Base-by-base conservation (phyloP, 441 rosid genomes). In the Brassica hybrid region DNA sequence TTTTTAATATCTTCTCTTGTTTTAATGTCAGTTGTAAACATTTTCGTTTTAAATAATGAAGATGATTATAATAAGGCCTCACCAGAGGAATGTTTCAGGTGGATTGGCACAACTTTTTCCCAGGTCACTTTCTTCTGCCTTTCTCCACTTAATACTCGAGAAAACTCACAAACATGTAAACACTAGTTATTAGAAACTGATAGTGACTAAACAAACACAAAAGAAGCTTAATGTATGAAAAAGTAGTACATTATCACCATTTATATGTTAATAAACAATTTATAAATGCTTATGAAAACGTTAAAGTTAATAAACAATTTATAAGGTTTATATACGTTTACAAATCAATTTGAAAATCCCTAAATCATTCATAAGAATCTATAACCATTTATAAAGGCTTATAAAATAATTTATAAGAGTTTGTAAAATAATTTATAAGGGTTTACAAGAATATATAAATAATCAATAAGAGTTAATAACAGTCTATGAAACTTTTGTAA, bases 91-190 rank as follows among this genome's bases (percentile, higher is more conserved):
- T 63, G 72, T 63, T 67, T 57, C 56, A 74, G 16, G 30, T 69
- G 62, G 17, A 67, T 72, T 50, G 59, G 23, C 23, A 21, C 2
- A 74, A 30, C 66, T 10, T 30, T 75, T 74, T 74, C 54, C 64
- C 16, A 38, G 3, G 67, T 64, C 67, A 74, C 75, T 74, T 67
- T 16, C 58, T 14, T 7, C 58, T 7, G 58, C 21, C 58, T 6
- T 73, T 21, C 75, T 43, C 67, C 82, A 63, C 5, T 69, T 18
- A 56, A 30, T 41, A 41, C 82, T 74, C 61, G 57, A 54, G n/a
- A 62, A 68, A 73, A 68, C 78, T 25, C 74, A 68, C 60, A 79
- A 79, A 32, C 78, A 74, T 43, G 65, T 30, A 64, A 73, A 69
- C 82, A 63, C 67, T 63, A 79, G 57, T 13, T 19, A 50, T 50